A percentile compares a stretch with the other conserved stretches of the same genome.
Conservation (phyloP, 257 asterid species). For the Ocimum tenuiflorum region DNA sequence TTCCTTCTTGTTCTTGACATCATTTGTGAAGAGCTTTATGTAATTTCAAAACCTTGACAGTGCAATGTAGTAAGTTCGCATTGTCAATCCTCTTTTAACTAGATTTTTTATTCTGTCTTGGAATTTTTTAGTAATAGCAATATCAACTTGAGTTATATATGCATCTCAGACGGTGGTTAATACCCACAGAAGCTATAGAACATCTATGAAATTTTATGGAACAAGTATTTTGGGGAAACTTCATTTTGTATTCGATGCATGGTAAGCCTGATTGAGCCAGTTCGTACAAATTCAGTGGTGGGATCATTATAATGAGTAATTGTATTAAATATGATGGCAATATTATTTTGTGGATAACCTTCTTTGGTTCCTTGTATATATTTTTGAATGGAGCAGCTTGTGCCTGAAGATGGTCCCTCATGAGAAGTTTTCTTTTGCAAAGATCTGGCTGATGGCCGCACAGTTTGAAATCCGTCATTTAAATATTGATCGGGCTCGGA, state of each 20-base stretch:
- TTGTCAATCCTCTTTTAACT: not conserved
- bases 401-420: conserved; percentile 56
- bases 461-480: conserved; percentile 86
- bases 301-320: not conserved
- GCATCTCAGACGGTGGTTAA: not conserved
- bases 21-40: not conserved
- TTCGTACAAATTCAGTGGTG: not conserved
- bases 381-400: conserved; percentile 32
- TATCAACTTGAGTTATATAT: not conserved
- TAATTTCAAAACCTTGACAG: not conserved
- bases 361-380: conserved; percentile 4
- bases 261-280: not conserved
- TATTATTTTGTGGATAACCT: not conserved
- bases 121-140: not conserved
- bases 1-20: not conserved
- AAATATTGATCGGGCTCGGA: conserved; percentile 52
- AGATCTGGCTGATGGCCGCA: conserved; percentile 93
- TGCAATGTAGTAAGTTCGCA: not conserved
- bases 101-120: not conserved
- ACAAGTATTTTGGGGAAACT: not conserved
- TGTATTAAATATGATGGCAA: not conserved
- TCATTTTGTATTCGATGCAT: not conserved
- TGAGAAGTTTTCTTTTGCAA: conserved; percentile 72
- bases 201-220: not conserved
- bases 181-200: not conserved